Base-by-base conservation (phyloP, 2,329 filamentous ascomycete genomes). In the Cladosporium phlei region DNA sequence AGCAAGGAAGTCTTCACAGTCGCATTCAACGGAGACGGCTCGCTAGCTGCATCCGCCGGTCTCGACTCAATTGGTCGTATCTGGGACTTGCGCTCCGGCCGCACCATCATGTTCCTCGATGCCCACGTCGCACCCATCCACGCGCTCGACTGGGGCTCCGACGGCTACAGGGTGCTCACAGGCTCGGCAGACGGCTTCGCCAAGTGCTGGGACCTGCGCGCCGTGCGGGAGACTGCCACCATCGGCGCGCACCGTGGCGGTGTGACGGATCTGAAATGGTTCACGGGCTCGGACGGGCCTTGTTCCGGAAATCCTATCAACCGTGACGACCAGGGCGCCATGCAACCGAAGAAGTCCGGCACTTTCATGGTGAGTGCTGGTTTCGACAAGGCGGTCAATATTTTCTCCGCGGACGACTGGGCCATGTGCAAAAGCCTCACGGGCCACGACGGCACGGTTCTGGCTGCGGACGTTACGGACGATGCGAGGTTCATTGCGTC, bases 361-460 rank as follows among this genome's bases (percentile, higher is more conserved):
- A 95, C 90, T 0, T 96, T 96, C 67, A 85, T 98, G 55, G 84
- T 96, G 3, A 89, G 83, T 3, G 82, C 84, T 56, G 93, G 93
- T 0, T 97, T 97, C 62, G 93, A 98, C 70, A 88, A 86, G 65
- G 91, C 89, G 57, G 85, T 98, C 68, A 95, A 96, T 64, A 78
- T 98, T 56, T 97, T 94, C 69, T 95, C 89, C 5, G 89, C 89
- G 2, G 93, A 98, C 64, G 91, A 98, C 69, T 98, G 93, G 90
- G 84, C 86, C 1, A 70, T 95, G 49, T 82, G 90, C 51, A 94
- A 95, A 68, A 88, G 83, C 12, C 71, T 98, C 49, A 88, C 84
- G 57, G 93, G 90, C 0, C 93, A 98, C 67, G 88, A 89, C 1
- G 90, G 88, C 2, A 93, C 94, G 30, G 90, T 98, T 9, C 80